Evolutionary conservation across 768 basidiomycete species (phyloP), one percentile per base, ranked within the genome.

Genomic region (Boletus tylopilopsis): DNA sequence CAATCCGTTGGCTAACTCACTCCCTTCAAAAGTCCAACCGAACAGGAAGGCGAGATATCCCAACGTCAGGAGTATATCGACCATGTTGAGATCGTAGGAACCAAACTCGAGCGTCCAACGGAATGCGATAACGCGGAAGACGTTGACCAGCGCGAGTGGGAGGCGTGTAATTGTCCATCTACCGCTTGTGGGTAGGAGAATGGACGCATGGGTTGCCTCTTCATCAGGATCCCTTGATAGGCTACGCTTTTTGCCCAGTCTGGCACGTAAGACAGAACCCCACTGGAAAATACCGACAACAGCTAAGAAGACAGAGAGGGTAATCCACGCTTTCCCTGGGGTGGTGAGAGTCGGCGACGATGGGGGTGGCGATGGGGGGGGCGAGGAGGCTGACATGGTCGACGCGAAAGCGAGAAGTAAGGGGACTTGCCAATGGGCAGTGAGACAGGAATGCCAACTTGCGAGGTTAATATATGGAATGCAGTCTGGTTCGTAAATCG

Each of bases 101-200:
- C 77, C 78, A 19, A 79, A 66, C 15, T 75, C 69, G 30, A 81
- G 50, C 4, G 71, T 73, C 59, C 68, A 70, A 13, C 81, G 76
- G 57, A 81, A 82, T 7, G 73, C 72, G 18, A 75, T 48, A 19
- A 80, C 74, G 19, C 74, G 72, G 62, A 80, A 80, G 7, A 61
- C 62, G 12, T 78, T 71, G 29, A 70, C 60, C 19, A 70, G 24
- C 2, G 73, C 76, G n/a, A 58, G 51, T 1, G 72, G 70, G 10
- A 74, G 48, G 24, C 71, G 68, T 25, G 58, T 34, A 68, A 74
- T 50, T 66, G 72, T 65, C 76, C 76, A 9, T 56, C 64, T 18
- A 63, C 61, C 21, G 64, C 66, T 6, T 19, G 64, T 6, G 22
- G 11, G 39, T 6, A 23, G n/a, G 23, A 23, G 40, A 10, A 40